These are phyloP conservation scores for Chenopodium formosanum DNA, from an alignment of 148 eudicot genomes.

Conservation along the genomic window DNA sequence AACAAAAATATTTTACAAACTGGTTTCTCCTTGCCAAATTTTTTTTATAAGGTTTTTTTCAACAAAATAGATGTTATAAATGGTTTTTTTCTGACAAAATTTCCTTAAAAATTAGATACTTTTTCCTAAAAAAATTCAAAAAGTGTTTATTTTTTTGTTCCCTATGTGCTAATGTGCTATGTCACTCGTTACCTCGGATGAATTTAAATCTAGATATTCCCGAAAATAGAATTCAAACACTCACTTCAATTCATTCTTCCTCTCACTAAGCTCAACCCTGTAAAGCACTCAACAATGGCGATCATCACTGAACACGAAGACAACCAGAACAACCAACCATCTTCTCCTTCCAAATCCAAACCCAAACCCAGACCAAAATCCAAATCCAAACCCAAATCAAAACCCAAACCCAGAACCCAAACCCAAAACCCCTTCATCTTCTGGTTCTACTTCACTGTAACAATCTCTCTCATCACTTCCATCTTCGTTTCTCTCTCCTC, in stretches of 20 bases:
- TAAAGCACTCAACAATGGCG: constrained; percentile 51
- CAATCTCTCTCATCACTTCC: constrained; percentile 55
- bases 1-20: too few relatives aligned
- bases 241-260: neutral
- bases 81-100: too few relatives aligned
- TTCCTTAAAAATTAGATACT: too few relatives aligned
- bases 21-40: too few relatives aligned
- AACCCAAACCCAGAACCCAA: constrained; percentile 26
- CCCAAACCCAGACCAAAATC: constrained; percentile 22
- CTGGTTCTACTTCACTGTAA: constrained; percentile 76
- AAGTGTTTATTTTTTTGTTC: too few relatives aligned
- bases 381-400: constrained; percentile 24
- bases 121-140: too few relatives aligned
- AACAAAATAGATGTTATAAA: too few relatives aligned
- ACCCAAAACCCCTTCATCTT: constrained; percentile 59
- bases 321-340: constrained; percentile 34
- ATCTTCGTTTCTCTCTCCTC: constrained; percentile 48
- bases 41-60: too few relatives aligned
- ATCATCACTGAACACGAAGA: constrained; percentile 57
- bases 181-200: neutral
- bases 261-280: neutral
- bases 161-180: too few relatives aligned
- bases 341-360: constrained; percentile 35
- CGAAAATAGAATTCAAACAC: too few relatives aligned
- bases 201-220: neutral